Conservation (phyloP, 1,284 basidiomycete genomes). For the Apiotrichum gracile region DNA sequence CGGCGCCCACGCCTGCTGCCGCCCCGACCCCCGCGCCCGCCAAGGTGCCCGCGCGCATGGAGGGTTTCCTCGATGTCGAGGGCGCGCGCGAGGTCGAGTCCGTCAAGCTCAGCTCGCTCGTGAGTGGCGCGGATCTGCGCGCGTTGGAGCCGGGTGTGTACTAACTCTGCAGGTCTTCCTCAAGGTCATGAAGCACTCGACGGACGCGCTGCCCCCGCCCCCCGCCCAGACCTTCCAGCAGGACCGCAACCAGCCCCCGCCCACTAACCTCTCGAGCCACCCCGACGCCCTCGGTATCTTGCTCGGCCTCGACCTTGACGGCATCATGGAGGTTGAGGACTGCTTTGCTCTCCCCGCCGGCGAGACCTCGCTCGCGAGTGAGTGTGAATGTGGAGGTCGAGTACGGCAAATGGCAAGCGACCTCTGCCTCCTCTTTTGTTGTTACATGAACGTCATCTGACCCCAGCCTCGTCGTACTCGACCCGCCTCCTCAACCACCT, state of each 20-base stretch:
- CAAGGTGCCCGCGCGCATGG: slow-evolving; percentile 75
- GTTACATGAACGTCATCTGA: background rate
- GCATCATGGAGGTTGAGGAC: slow-evolving; percentile 85
- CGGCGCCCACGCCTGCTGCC: slow-evolving; percentile 48
- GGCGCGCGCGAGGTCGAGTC: slow-evolving; percentile 69
- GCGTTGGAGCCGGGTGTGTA: background rate
- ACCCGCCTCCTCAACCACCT: slow-evolving; percentile 40
- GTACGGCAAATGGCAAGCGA: too few species aligned
- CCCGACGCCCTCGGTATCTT: slow-evolving; percentile 73
- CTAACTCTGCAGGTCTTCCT: slow-evolving; percentile 64
- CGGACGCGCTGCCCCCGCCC: slow-evolving; percentile 43
- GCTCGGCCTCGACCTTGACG: slow-evolving; percentile 86
- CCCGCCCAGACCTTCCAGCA: slow-evolving; percentile 30
- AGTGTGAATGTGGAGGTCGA: too few species aligned
- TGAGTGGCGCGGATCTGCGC: slow-evolving; percentile 47
- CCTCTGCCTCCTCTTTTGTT: too few species aligned
- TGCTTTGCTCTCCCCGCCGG: slow-evolving; percentile 68
- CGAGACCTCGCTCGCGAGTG: slow-evolving; percentile 37
- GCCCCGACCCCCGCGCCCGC: slow-evolving; percentile 54
- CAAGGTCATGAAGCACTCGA: slow-evolving; percentile 76
- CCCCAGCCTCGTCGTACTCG: slow-evolving; percentile 38
- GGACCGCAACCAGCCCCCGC: slow-evolving; percentile 40
- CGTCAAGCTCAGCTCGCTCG: slow-evolving; percentile 79
- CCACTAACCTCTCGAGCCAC: slow-evolving; percentile 37
- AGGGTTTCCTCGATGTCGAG: slow-evolving; percentile 83